Percentiles rank a stretch among this genome's conserved stretches.
These are phyloP conservation scores for Cystobasidium pallidum DNA, from an alignment of 1,284 basidiomycete genomes.

Conservation along the genomic window DNA sequence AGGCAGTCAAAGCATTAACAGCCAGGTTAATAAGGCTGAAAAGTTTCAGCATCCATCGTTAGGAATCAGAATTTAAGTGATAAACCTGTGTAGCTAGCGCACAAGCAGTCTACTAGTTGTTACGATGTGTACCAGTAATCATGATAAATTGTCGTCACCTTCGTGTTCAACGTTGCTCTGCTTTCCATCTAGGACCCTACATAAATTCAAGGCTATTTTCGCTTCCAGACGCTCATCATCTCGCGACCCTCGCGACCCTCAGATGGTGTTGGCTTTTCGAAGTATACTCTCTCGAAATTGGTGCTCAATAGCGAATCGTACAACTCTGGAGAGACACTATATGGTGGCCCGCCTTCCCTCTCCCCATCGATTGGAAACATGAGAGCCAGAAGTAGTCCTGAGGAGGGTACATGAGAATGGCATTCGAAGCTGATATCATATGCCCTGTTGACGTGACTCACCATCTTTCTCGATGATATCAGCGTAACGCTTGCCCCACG, in stretches of 20 bases:
- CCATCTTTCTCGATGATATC: constrained; percentile 43
- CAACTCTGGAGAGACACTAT: constrained; percentile 47
- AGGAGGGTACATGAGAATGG: background rate
- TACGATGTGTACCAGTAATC: too few relatives aligned
- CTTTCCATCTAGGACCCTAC: too few relatives aligned
- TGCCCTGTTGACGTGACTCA: background rate
- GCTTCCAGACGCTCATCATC: constrained; percentile 45
- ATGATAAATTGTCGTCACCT: too few relatives aligned
- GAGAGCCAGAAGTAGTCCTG: constrained; percentile 36
- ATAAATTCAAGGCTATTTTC: background rate
- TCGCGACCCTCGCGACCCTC: constrained; percentile 44
- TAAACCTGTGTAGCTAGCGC: too few relatives aligned
- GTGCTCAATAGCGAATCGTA: constrained; percentile 44
- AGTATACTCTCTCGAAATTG: constrained; percentile 48
- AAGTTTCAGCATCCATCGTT: too few relatives aligned
- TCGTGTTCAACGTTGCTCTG: too few relatives aligned
- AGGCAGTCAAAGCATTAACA: too few relatives aligned
- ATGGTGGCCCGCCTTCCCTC: constrained; percentile 49
- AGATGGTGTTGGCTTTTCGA: constrained; percentile 34
- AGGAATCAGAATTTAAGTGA: too few relatives aligned
- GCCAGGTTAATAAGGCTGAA: too few relatives aligned
- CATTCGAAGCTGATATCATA: too few relatives aligned
- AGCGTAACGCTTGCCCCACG: constrained; percentile 42
- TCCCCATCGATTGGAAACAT: constrained; percentile 48
- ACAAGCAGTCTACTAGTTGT: too few relatives aligned